Percentiles rank a stretch among this genome's conserved stretches.
Conservation (phyloP, 2,329 filamentous ascomycete species). For the Apiospora koreana region DNA sequence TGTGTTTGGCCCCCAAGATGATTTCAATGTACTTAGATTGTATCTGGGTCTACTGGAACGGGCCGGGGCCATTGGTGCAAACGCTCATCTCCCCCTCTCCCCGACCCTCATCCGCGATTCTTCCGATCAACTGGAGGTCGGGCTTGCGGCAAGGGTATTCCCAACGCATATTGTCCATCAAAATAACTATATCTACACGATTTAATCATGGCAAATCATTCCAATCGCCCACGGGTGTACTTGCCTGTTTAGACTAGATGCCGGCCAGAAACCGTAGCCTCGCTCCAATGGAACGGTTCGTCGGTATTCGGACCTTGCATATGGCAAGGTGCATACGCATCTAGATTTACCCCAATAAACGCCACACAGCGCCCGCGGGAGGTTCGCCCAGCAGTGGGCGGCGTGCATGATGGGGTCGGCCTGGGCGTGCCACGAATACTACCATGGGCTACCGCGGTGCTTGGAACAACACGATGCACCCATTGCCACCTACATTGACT, state of each 20-base stretch:
- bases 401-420: not conserved
- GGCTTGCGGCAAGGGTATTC: not conserved
- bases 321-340: conserved; percentile 3
- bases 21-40: not conserved
- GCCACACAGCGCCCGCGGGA: not conserved
- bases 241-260: not conserved
- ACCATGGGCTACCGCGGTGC: not conserved
- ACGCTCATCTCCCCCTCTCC: not conserved
- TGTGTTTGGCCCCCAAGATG: not conserved
- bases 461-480: not conserved
- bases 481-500: not conserved
- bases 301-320: conserved; percentile 7
- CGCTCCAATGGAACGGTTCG: not conserved
- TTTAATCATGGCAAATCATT: not conserved
- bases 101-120: not conserved
- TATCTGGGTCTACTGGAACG: not conserved
- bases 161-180: not conserved
- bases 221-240: not conserved
- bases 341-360: conserved; percentile 6
- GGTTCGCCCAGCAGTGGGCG: not conserved
- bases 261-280: not conserved
- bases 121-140: not conserved
- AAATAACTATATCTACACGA: not conserved
- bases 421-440: not conserved
- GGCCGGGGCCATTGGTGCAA: not conserved